These are phyloP conservation scores for Hysterangium stoloniferum DNA, from an alignment of 768 basidiomycete genomes.

Conservation along the genomic window DNA sequence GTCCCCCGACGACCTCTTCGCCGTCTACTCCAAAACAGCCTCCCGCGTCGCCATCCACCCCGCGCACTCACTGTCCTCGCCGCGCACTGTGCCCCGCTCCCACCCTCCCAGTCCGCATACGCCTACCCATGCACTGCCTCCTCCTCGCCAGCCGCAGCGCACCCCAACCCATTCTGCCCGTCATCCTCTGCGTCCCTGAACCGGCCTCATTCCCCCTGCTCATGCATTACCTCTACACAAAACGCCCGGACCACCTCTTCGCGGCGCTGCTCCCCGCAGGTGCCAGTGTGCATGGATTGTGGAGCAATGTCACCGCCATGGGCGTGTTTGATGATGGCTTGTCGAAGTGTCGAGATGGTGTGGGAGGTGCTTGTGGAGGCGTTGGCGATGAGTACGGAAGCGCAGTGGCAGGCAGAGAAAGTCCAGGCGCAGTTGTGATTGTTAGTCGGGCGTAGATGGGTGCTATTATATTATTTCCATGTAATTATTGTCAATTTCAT, in stretches of 20 bases:
- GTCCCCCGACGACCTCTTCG: conserved; percentile 17
- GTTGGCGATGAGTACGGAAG: neutral
- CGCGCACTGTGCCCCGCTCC: conserved; percentile 10
- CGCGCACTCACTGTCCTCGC: conserved; percentile 20
- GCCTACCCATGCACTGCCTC: conserved; percentile 8
- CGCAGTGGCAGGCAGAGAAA: neutral
- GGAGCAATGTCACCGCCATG: conserved; percentile 11
- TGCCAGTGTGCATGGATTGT: conserved; percentile 9
- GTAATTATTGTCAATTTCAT: too few species aligned
- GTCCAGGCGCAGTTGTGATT: too few species aligned
- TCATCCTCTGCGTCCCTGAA: conserved; percentile 17
- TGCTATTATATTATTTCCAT: too few species aligned
- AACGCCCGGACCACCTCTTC: conserved; percentile 14
- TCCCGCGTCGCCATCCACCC: conserved; percentile 16
- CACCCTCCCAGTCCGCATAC: conserved; percentile 11
- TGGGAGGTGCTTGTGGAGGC: conserved; percentile 11
- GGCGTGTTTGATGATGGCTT: conserved; percentile 10
- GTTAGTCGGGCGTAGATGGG: too few species aligned
- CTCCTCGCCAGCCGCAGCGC: neutral
- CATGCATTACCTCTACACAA: conserved; percentile 19
- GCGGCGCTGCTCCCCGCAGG: conserved; percentile 16
- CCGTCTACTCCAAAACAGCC: conserved; percentile 12
- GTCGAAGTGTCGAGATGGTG: conserved; percentile 7
- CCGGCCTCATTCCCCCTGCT: conserved; percentile 18
- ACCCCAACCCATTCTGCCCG: conserved; percentile 15